These are phyloP conservation scores for Aspergillus conjunctus DNA, from an alignment of 495 filamentous ascomycete genomes.

Conservation along the genomic window DNA sequence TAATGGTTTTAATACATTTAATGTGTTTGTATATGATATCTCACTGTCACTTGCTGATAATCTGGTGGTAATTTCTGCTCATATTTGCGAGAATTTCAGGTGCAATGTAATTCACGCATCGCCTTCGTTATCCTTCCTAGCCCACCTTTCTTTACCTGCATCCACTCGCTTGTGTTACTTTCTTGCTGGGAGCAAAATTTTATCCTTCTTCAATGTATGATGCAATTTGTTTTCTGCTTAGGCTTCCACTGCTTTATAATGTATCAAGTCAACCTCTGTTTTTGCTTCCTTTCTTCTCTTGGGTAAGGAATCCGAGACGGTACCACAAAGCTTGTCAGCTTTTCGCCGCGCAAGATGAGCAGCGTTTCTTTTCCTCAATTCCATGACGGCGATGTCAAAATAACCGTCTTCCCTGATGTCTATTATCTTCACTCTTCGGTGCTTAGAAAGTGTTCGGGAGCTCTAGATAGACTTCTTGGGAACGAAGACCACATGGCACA, in stretches of 20 bases:
- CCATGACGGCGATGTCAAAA: slow-evolving; percentile 40
- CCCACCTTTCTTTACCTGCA: neutral
- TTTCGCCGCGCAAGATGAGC: slow-evolving; percentile 11
- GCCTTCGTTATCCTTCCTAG: neutral
- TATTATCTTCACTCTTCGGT: slow-evolving; percentile 39
- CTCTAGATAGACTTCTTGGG: neutral
- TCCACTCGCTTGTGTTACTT: neutral
- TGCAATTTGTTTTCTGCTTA: neutral
- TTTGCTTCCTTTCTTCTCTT: too few species aligned
- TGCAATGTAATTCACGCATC: neutral
- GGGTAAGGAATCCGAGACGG: too few species aligned
- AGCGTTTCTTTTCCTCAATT: slow-evolving; percentile 30
- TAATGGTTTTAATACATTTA: too few species aligned
- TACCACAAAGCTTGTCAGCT: neutral
- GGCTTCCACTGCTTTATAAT: too few species aligned
- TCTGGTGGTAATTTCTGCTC: too few species aligned
- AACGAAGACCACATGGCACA: neutral
- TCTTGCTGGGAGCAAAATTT: neutral
- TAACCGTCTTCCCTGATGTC: slow-evolving; percentile 32
- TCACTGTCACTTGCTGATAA: too few species aligned
- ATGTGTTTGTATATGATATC: too few species aligned
- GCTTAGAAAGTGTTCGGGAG: slow-evolving; percentile 18
- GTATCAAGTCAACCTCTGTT: too few species aligned
- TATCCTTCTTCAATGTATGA: neutral
- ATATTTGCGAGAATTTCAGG: neutral